Evolutionary conservation across 2,329 filamentous ascomycete species (phyloP).

Genomic region (Scortechinia acanthostroma): DNA sequence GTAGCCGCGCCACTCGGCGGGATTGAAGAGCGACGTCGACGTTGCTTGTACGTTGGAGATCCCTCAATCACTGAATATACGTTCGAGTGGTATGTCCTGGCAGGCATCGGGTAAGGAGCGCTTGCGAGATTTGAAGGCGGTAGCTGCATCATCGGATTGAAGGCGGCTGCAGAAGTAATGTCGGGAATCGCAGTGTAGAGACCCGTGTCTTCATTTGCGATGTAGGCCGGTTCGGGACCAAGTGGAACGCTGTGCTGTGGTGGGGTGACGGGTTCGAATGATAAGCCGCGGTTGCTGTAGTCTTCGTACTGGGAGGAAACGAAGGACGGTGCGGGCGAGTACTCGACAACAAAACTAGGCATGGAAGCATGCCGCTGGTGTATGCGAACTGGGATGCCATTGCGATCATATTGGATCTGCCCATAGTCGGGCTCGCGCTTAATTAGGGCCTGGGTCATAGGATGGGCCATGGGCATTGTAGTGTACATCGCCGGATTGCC

Average conservation of each 20-base stretch:
- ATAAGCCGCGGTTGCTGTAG: constrained; percentile 91
- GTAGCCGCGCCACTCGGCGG: constrained; percentile 72
- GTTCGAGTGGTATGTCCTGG: constrained; percentile 50
- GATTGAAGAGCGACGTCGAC: constrained; percentile 85
- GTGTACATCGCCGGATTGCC: constrained; percentile 73
- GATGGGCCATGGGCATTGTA: constrained; percentile 53
- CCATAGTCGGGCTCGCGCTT: constrained; percentile 84
- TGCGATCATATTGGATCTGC: constrained; percentile 83
- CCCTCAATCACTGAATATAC: constrained; percentile 96
- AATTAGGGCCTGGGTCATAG: constrained; percentile 66
- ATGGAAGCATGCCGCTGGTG: constrained; percentile 97
- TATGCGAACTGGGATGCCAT: constrained; percentile 76
- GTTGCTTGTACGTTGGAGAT: constrained; percentile 97
- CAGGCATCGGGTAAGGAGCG: constrained; percentile 71
- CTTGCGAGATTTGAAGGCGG: constrained; percentile 78
- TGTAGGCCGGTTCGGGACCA: constrained; percentile 85
- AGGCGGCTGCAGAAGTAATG: constrained; percentile 47
- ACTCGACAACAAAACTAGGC: constrained; percentile 89
- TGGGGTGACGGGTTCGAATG: constrained; percentile 92
- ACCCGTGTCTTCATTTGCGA: constrained; percentile 94
- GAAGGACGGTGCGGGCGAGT: constrained; percentile 94
- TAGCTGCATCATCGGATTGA: constrained; percentile 85
- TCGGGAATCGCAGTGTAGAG: constrained; percentile 93
- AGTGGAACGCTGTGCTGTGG: constrained; percentile 57
- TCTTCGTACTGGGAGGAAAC: constrained; percentile 98